Evolutionary conservation across 768 basidiomycete species (phyloP).

Genomic region (Leucocoprinus birnbaumii): DNA sequence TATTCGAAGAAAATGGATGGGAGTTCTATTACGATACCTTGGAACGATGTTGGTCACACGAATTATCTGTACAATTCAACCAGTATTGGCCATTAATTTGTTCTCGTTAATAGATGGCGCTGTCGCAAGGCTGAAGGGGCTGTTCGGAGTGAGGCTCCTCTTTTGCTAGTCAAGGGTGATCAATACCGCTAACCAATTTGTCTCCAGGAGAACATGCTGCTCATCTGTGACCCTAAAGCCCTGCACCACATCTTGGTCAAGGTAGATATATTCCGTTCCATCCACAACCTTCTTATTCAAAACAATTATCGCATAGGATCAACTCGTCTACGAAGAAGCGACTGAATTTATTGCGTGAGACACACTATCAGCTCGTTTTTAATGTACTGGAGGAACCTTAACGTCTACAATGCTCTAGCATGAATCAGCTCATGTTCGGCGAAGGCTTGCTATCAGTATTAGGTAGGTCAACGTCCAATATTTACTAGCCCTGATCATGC

Average conservation of each 20-base stretch:
- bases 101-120: slow-evolving; percentile 23
- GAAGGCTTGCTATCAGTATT: slow-evolving; percentile 22
- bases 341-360: slow-evolving; percentile 21
- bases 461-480: slow-evolving; percentile 15
- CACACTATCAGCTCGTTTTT: neutral
- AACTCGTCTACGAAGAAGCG: slow-evolving; percentile 26
- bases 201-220: slow-evolving; percentile 27
- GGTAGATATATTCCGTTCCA: slow-evolving; percentile 14
- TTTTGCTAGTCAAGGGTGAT: too few species aligned
- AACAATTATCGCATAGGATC: slow-evolving; percentile 23
- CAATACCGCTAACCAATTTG: too few species aligned
- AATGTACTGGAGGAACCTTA: neutral
- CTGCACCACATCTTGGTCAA: slow-evolving; percentile 43
- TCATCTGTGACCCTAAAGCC: slow-evolving; percentile 40
- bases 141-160: slow-evolving; percentile 28
- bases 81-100: neutral
- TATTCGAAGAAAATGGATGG: slow-evolving; percentile 32
- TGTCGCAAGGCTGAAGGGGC: slow-evolving; percentile 29
- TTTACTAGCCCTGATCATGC: neutral
- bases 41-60: slow-evolving; percentile 28
- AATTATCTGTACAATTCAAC: neutral
- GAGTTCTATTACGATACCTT: slow-evolving; percentile 30
- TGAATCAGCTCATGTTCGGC: slow-evolving; percentile 21
- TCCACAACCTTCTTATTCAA: neutral
- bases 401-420: slow-evolving; percentile 13